phyloP scores from a whole-genome alignment of 768 basidiomycete genomes.

The Tulasnella sp. region DNA sequence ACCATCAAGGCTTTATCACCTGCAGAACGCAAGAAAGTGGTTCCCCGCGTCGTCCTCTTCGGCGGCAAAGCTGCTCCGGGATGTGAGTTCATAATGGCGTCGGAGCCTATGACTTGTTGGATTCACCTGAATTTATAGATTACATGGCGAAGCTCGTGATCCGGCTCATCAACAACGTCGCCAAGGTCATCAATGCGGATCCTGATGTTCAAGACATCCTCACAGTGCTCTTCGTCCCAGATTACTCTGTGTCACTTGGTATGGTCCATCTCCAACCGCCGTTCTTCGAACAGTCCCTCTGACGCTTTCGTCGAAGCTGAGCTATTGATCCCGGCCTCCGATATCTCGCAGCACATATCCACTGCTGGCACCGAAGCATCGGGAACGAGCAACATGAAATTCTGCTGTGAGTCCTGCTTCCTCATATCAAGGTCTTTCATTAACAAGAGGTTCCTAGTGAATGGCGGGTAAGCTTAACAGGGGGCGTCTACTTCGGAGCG shows the following conservation, averaged over 20 bases:
- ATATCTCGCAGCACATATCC: slow-evolving; percentile 95
- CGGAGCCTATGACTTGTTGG: slow-evolving; percentile 48
- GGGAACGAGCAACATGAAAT: slow-evolving; percentile 67
- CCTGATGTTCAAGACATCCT: slow-evolving; percentile 86
- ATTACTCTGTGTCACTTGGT: slow-evolving; percentile 66
- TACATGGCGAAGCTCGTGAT: slow-evolving; percentile 94
- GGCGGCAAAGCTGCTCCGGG: slow-evolving; percentile 97
- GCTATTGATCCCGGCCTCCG: slow-evolving; percentile 86
- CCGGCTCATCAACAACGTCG: slow-evolving; percentile 90
- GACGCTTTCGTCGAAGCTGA: slow-evolving; percentile 61
- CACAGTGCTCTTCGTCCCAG: slow-evolving; percentile 91
- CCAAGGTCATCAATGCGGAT: slow-evolving; percentile 76
- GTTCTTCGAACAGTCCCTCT: not conserved
- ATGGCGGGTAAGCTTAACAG: slow-evolving; percentile 71
- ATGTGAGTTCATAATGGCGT: slow-evolving; percentile 53
- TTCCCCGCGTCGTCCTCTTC: slow-evolving; percentile 91
- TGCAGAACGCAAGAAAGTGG: slow-evolving; percentile 78
- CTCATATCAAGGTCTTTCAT: slow-evolving; percentile 36
- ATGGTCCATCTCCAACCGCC: not conserved
- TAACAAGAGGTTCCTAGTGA: slow-evolving; percentile 64
- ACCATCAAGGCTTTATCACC: slow-evolving; percentile 76
- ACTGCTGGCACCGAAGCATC: slow-evolving; percentile 91
- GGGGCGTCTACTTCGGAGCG: slow-evolving; percentile 45
- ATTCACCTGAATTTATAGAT: slow-evolving; percentile 93
- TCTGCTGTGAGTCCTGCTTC: not conserved